phyloP scores from a whole-genome alignment of 345 rosid genomes.

The Eucalyptus camaldulensis region DNA sequence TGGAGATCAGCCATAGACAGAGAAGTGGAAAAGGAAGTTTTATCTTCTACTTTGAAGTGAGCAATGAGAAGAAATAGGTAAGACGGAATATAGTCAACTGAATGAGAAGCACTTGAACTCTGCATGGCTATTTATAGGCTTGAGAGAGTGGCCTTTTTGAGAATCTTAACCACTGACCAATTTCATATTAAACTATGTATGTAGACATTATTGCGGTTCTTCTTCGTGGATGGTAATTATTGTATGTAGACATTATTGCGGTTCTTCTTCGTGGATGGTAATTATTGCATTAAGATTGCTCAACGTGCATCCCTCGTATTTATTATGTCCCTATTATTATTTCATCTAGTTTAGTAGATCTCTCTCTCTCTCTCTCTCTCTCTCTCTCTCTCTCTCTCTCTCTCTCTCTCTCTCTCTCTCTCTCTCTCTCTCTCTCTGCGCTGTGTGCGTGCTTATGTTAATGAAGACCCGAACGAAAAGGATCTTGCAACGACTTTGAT shows the following conservation, averaged over 20 bases:
- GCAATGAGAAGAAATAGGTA: background rate
- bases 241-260: background rate
- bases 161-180: background rate
- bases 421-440: too few species aligned
- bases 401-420: too few species aligned
- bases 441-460: background rate
- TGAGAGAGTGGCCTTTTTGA: background rate
- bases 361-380: too few species aligned
- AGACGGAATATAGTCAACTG: background rate
- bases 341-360: background rate
- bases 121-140: background rate
- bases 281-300: background rate
- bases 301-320: background rate
- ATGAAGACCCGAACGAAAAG: background rate
- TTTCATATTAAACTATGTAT: background rate
- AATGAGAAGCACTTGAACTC: background rate
- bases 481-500: background rate
- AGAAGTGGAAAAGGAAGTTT: background rate
- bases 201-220: background rate
- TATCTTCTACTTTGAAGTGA: background rate
- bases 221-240: background rate
- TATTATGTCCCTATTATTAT: background rate
- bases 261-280: background rate
- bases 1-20: slow-evolving; percentile 4
- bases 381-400: too few species aligned